Evolutionary conservation across 257 asterid species (phyloP), one percentile per base, ranked within the genome.

Genomic region (Primulina eburnea): DNA sequence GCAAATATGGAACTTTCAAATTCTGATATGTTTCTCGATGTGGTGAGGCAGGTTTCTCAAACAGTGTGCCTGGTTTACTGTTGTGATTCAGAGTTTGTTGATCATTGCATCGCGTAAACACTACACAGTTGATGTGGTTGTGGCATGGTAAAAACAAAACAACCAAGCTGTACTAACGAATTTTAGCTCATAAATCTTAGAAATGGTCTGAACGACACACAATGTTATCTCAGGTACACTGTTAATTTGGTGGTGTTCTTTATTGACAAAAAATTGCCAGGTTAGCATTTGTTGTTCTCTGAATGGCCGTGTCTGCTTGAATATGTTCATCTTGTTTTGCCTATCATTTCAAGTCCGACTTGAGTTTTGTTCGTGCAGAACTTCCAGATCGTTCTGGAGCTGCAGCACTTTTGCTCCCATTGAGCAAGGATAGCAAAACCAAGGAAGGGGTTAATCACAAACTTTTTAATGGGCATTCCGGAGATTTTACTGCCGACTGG

Each of bases 61-160:
- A 77, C 84, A 86, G 34, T 79, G 80, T 71, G 92, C 94, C 40
- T 93, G 98, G 98, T 58, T 87, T 57, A 67, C 79, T 29, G 97
- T 83, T 38, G 78, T 90, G 71, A 53, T 86, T 37, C 98, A 93
- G 78, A 93, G 98, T 82, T 83, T 93, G 68, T 89, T 90, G 89
- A 93, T 93, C 8, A 77, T 93, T 35, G 97, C 97, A 2, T 93
- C 98, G 4, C 96, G 96, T 64, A 93, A 93, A 78, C 98, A 93
- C 81, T 93, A 90, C 84, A 87, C 95, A 0, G 98, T 93, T 14
- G 98, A 93, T 65, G 90, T 93, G 1, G 85, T 93, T 2, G 98
- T 93, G 71, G 98, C 97, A 73, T 93, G 98, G 98, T 92, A 85
- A 79, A 24, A 24, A 24, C 26, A 24, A 24, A 24, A 24, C 26